Conservation (phyloP, 768 basidiomycete species). For the Mrakia blollopis region DNA sequence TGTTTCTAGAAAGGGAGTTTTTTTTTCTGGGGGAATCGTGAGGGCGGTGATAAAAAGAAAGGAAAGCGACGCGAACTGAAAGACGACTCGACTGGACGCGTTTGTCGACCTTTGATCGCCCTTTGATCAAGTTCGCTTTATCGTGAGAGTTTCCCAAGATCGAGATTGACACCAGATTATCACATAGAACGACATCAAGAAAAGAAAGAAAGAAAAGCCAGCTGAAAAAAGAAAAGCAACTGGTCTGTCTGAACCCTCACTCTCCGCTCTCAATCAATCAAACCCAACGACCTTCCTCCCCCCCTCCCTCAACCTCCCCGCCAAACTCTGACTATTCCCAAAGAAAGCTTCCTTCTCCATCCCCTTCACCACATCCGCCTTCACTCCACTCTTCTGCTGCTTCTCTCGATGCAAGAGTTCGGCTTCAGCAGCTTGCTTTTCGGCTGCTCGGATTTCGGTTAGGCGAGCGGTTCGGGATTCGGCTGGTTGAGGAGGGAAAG, state of each 20-base stretch:
- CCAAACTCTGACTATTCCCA: slow-evolving; percentile 20
- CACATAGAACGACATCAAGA: neutral
- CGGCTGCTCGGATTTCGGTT: slow-evolving; percentile 1
- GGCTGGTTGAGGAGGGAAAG: neutral
- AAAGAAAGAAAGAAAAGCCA: neutral
- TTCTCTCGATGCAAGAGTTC: slow-evolving; percentile 17
- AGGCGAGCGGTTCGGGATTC: slow-evolving; percentile 24
- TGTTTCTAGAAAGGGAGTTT: too few species aligned
- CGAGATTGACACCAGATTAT: neutral
- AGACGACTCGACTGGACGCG: too few species aligned
- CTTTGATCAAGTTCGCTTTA: neutral
- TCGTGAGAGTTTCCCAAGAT: neutral
- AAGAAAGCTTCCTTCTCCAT: slow-evolving; percentile 31
- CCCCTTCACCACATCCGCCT: slow-evolving; percentile 28
- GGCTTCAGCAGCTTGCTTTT: slow-evolving; percentile 1
- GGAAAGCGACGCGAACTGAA: too few species aligned
- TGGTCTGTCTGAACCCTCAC: neutral
- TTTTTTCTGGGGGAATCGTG: too few species aligned
- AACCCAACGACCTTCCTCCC: slow-evolving; percentile 23
- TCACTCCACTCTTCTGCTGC: slow-evolving; percentile 20
- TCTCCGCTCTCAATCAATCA: neutral
- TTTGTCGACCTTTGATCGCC: neutral
- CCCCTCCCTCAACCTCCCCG: slow-evolving; percentile 28
- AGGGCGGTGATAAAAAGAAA: too few species aligned
- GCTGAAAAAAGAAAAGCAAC: too few species aligned